phyloP scores from a whole-genome alignment of 2,329 filamentous ascomycete species.

The Blastomyces percursus region DNA sequence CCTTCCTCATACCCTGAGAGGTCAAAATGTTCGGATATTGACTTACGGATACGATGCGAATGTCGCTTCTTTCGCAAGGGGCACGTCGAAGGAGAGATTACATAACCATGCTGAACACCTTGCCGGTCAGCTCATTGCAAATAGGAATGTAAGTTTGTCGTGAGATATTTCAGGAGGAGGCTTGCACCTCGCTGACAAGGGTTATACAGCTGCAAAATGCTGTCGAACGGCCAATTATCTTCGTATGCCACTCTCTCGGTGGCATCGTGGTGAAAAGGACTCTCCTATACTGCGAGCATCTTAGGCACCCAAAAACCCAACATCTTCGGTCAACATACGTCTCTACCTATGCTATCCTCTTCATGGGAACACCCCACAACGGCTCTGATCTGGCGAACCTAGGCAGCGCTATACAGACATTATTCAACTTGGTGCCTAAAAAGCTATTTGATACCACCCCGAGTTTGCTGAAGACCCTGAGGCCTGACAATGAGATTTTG shows the following conservation, averaged over 20 bases:
- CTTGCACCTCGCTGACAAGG: neutral
- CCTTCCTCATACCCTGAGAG: conserved; percentile 49
- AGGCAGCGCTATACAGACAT: conserved; percentile 56
- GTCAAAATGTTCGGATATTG: conserved; percentile 51
- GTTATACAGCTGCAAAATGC: conserved; percentile 35
- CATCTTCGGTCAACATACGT: conserved; percentile 58
- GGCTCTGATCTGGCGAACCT: conserved; percentile 59
- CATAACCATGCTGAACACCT: conserved; percentile 62
- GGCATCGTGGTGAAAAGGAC: conserved; percentile 62
- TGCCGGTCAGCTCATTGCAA: conserved; percentile 50
- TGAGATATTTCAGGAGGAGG: neutral
- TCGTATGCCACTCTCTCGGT: conserved; percentile 63
- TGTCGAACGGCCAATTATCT: conserved; percentile 57
- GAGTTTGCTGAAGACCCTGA: conserved; percentile 58
- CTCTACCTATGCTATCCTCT: conserved; percentile 65
- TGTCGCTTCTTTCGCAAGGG: conserved; percentile 40
- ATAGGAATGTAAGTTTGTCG: conserved; percentile 42
- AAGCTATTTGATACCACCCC: conserved; percentile 57
- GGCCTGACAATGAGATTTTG: conserved; percentile 61
- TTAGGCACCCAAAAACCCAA: conserved; percentile 46
- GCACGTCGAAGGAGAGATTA: conserved; percentile 54
- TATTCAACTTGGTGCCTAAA: conserved; percentile 55
- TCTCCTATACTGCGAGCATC: conserved; percentile 54
- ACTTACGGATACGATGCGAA: conserved; percentile 69
- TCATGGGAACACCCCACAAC: conserved; percentile 65